Conservation (phyloP, 2,329 filamentous ascomycete species). For the Bipolaris gigantea region DNA sequence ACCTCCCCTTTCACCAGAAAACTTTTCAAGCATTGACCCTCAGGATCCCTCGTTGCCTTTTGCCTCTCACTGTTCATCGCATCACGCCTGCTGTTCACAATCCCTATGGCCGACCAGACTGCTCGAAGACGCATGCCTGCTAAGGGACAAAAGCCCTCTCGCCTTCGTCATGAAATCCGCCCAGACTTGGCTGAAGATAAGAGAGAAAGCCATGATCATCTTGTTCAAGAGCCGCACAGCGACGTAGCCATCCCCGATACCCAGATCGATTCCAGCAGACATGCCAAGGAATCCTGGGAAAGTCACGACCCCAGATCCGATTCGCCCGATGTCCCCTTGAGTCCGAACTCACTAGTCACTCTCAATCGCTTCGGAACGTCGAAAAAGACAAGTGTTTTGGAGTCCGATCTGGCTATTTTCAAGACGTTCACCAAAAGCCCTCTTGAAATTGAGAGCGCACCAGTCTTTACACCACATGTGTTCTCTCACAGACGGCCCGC, state of each 20-base stretch:
- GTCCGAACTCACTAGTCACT: conserved; percentile 3
- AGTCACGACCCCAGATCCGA: neutral
- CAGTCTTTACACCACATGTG: neutral
- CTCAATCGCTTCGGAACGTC: conserved; percentile 5
- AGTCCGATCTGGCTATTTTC: neutral
- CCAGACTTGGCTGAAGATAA: conserved; percentile 21
- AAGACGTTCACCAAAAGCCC: conserved; percentile 1
- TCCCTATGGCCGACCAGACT: conserved; percentile 18
- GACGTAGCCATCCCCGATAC: conserved; percentile 24
- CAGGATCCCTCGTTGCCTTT: neutral
- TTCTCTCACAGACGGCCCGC: conserved; percentile 1
- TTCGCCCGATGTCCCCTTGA: neutral
- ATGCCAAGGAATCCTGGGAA: no score
- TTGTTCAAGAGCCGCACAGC: conserved; percentile 23
- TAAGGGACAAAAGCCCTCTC: conserved; percentile 18
- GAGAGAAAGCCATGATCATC: neutral
- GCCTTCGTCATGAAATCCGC: conserved; percentile 26
- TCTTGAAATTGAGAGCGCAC: neutral
- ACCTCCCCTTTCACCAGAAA: neutral
- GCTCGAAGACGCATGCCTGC: conserved; percentile 10
- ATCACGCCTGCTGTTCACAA: neutral
- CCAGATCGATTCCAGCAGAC: conserved; percentile 13
- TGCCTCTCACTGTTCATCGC: neutral
- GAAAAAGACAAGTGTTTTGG: neutral
- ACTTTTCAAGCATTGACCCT: neutral